A percentile compares a stretch with the other conserved stretches of the same genome.
Evolutionary conservation across 2,329 filamentous ascomycete genomes (phyloP).

Genomic region (Aspergillus sp.): DNA sequence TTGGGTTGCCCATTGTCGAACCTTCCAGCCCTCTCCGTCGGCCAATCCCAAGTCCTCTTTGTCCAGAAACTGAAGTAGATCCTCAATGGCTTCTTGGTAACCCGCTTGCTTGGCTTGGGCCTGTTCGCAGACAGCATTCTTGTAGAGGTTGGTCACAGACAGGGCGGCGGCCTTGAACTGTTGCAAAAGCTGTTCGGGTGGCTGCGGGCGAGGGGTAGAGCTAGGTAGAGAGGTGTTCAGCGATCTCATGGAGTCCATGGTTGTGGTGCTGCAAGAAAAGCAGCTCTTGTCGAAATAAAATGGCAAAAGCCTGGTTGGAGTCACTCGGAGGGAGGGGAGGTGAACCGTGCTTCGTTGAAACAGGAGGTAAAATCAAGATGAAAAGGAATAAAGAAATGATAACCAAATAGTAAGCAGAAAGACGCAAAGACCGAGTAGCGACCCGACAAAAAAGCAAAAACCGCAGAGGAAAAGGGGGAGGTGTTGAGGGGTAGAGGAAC

Average conservation of each 20-base stretch:
- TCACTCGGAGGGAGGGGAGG: background rate
- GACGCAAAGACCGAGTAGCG: background rate
- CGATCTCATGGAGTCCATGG: constrained; percentile 62
- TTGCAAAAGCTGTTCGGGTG: constrained; percentile 62
- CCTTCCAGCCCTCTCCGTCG: constrained; percentile 70
- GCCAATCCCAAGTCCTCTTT: constrained; percentile 71
- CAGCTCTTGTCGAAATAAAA: constrained; percentile 6
- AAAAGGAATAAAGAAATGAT: background rate
- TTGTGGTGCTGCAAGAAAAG: constrained; percentile 4
- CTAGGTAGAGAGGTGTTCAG: constrained; percentile 59
- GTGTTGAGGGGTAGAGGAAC: constrained; percentile 1
- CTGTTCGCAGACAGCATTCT: constrained; percentile 76
- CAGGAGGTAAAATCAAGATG: background rate
- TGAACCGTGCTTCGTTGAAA: constrained; percentile 1
- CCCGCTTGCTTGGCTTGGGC: constrained; percentile 71
- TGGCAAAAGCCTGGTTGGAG: background rate
- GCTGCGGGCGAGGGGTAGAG: constrained; percentile 44
- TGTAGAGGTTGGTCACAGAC: constrained; percentile 94
- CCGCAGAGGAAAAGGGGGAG: constrained; percentile 3
- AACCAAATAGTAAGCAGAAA: background rate
- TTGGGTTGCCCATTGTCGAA: constrained; percentile 57
- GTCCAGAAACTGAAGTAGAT: constrained; percentile 80
- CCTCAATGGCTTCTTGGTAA: constrained; percentile 91
- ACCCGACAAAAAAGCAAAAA: background rate
- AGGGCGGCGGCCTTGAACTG: constrained; percentile 89